Evolutionary conservation across 1,284 basidiomycete species (phyloP), one percentile per base, ranked within the genome.

Genomic region (Lignosus rhinocerotis): DNA sequence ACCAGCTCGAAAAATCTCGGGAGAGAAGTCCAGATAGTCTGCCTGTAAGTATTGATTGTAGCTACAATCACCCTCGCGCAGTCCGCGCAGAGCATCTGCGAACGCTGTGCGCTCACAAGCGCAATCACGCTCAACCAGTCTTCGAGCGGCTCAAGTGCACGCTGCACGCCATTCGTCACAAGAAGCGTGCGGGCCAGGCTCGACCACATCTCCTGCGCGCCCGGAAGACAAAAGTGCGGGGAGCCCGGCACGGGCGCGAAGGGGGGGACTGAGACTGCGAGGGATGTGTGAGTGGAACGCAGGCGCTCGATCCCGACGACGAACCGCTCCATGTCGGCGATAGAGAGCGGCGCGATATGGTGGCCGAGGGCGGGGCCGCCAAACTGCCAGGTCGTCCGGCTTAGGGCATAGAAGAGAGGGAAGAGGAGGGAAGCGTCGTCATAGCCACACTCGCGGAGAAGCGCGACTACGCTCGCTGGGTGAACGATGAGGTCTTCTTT

Each of bases 361-460:
- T 66, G 62, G 10, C 69, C 69, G 36, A 60, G 54, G 30, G 57
- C 59, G 16, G 58, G 48, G 0, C 62, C 64, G 14, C 66, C 66
- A 55, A 70, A 66, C 55, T 68, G 65, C 66, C 61, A 66, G 14
- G 64, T 66, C 41, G 61, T 58, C 38, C 64, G 60, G 53, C 64
- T 69, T 34, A 72, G 63, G 10, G 66, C 68, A 57, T 71, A 71
- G 66, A 70, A 70, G 46, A 71, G 62, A 19, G 70, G 63, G 42
- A 63, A 59, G 45, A 70, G 60, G 8, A 69, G 49, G n/a, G 56
- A 53, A 7, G 55, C 21, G 38, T 65, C 57, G 41, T 34, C 25
- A 57, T 65, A 67, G n/a, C 57, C 59, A 52, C 64, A 66, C 19
- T 66, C 59, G 51, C 70, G 67, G 11, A 72, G 69, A 31, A 72